Evolutionary conservation across 148 eudicot genomes (phyloP).

Genomic region (Drosera capensis): DNA sequence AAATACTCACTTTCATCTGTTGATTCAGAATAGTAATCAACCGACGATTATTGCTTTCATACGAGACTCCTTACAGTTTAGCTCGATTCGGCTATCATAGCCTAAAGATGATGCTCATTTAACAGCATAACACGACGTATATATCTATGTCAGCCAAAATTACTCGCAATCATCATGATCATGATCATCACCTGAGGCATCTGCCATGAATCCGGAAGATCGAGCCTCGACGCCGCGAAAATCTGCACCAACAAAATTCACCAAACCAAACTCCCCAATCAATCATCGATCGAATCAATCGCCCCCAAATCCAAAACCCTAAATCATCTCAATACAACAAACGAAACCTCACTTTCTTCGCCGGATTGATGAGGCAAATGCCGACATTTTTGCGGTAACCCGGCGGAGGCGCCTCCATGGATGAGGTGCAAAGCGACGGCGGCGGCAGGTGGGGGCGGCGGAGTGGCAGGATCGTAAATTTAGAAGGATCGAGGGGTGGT

Average conservation of each 20-base stretch:
- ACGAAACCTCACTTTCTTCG: conserved; percentile 52
- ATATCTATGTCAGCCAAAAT: background rate
- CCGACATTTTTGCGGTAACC: conserved; percentile 84
- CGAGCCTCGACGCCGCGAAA: conserved; percentile 88
- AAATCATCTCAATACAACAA: background rate
- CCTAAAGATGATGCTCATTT: background rate
- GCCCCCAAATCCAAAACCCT: background rate
- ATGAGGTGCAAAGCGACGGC: conserved; percentile 2
- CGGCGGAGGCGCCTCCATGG: conserved; percentile 70
- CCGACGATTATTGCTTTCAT: too few relatives aligned
- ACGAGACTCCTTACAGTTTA: too few relatives aligned
- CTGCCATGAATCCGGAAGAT: conserved; percentile 81
- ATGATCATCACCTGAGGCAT: conserved; percentile 97
- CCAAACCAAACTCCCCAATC: too few relatives aligned
- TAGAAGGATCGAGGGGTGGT: conserved; percentile 11
- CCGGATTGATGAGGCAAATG: conserved; percentile 68
- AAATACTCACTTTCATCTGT: too few relatives aligned
- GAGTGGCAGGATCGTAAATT: conserved; percentile 16
- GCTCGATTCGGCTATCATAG: too few relatives aligned
- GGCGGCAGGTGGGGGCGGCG: background rate
- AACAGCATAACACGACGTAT: background rate
- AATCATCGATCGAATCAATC: background rate
- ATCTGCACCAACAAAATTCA: conserved; percentile 24
- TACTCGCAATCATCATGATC: too few relatives aligned
- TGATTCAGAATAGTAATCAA: too few relatives aligned